Evolutionary conservation across 2,329 filamentous ascomycete genomes (phyloP).

Genomic region (Calonectria ilicicola): DNA sequence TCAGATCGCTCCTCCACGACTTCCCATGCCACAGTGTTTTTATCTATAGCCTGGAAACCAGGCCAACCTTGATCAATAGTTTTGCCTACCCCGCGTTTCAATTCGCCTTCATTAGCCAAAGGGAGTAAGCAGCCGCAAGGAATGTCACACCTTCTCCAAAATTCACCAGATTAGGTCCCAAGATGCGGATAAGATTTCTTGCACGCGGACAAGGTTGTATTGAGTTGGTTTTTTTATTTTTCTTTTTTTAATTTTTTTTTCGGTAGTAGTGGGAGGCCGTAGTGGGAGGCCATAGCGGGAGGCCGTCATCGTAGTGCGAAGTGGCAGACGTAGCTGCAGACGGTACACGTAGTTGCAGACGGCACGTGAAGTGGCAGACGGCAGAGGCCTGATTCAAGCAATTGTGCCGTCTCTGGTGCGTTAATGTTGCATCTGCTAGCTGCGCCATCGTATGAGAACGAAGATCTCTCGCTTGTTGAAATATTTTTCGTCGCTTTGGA

Average conservation of each 20-base stretch:
- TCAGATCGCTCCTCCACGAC: not conserved
- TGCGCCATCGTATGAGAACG: too few species aligned
- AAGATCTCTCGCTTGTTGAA: too few species aligned
- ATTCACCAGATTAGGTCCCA: conserved; percentile 14
- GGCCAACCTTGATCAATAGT: not conserved
- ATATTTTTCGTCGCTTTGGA: too few species aligned
- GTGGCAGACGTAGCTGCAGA: not conserved
- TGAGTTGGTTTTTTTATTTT: not conserved
- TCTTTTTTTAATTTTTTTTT: too few species aligned
- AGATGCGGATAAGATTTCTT: conserved; percentile 9
- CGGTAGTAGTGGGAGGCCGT: too few species aligned
- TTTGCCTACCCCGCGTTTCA: conserved; percentile 19
- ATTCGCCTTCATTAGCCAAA: not conserved
- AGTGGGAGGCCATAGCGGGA: too few species aligned
- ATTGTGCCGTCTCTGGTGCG: not conserved
- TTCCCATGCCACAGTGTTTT: not conserved
- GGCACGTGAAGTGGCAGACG: too few species aligned
- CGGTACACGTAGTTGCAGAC: not conserved
- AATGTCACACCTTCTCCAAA: conserved; percentile 6
- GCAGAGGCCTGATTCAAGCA: not conserved
- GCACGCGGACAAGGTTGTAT: not conserved
- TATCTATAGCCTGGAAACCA: not conserved
- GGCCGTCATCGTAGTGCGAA: too few species aligned
- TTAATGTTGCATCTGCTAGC: too few species aligned
- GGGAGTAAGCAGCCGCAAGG: conserved; percentile 1